Conservation (phyloP, 345 rosid genomes). For the Mangifera indica region DNA sequence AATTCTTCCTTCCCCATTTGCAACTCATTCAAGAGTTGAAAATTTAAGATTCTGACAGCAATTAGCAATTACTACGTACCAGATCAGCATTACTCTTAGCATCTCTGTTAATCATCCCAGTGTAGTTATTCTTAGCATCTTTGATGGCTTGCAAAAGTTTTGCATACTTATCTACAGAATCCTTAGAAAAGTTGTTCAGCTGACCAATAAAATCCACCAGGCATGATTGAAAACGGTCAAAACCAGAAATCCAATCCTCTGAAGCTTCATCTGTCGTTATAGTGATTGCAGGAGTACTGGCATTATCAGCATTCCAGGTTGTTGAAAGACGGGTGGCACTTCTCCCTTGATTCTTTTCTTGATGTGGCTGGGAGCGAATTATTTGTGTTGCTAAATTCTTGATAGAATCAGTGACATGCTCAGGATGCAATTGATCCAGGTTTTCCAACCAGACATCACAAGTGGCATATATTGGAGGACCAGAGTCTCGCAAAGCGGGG, state of each 20-base stretch:
- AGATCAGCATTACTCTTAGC: conserved; percentile 43
- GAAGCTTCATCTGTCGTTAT: conserved; percentile 49
- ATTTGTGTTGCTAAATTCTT: conserved; percentile 63
- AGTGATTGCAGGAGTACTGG: conserved; percentile 34
- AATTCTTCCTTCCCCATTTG: not conserved
- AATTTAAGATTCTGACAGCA: conserved; percentile 31
- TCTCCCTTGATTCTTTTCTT: conserved; percentile 71
- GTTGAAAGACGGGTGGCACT: conserved; percentile 20
- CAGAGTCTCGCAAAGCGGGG: conserved; percentile 36
- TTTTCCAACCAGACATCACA: conserved; percentile 70
- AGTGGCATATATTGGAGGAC: conserved; percentile 86
- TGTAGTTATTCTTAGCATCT: conserved; percentile 41
- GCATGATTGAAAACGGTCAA: conserved; percentile 53
- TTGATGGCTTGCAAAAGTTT: conserved; percentile 48
- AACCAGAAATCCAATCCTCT: conserved; percentile 54
- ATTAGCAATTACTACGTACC: conserved; percentile 15
- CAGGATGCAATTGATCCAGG: conserved; percentile 45
- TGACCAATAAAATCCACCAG: conserved; percentile 54
- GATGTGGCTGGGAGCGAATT: conserved; percentile 59
- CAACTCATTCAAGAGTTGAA: not conserved
- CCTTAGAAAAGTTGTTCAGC: conserved; percentile 50
- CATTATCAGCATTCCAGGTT: conserved; percentile 27
- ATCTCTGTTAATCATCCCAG: conserved; percentile 39
- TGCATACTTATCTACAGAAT: conserved; percentile 51
- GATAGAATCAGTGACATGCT: conserved; percentile 63